Base-by-base conservation (phyloP, 2,329 filamentous ascomycete genomes). In the Aspergillus fumigatus region DNA sequence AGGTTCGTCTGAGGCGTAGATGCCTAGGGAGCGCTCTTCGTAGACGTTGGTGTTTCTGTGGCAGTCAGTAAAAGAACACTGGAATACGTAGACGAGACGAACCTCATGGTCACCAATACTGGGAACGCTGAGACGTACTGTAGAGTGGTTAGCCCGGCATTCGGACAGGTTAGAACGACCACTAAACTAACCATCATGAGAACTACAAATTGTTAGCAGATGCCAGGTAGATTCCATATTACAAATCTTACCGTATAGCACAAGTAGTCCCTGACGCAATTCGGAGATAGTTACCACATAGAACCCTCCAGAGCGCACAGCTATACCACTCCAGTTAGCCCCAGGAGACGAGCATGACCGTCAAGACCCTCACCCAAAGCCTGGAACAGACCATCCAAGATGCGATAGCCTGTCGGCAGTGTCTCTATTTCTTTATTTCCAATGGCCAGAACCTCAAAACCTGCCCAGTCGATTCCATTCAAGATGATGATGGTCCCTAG, bases 41-140 rank as follows among this genome's bases (percentile, higher is more conserved):
- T 90, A 90, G 29, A 88, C 83, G 65, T 89, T 89, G 41, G 86
- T 87, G 67, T 86, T 84, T 27, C 87, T 82, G 25, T 8, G 3
- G 21, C 9, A 45, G 45, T 61, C 48, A 62, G 59, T 10, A 5
- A n/a, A 17, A 41, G 17, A 8, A 21, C n/a, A 8, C n/a, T 35
- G 17, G 29, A 32, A 19, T 26, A 21, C 3, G 5, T 25, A 17
- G 11, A 19, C 23, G 10, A 19, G 40, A 59, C 61, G 38, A 61
- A 65, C 65, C 66, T 66, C 48, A 74, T 74, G 6, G 69, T 73
- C 5, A 74, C 59, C 10, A 73, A 59, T 26, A 74, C 69, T 38
- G 71, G 72, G 38, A 67, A 73, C 52, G 70, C 70, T 4, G 71
- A 73, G 6, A 74, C 68, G 51, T 74, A 73, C 68, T 69, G 48